These are phyloP conservation scores for Blastobotrys terrestris DNA, from an alignment of 805 yeast species.

Conservation along the genomic window DNA sequence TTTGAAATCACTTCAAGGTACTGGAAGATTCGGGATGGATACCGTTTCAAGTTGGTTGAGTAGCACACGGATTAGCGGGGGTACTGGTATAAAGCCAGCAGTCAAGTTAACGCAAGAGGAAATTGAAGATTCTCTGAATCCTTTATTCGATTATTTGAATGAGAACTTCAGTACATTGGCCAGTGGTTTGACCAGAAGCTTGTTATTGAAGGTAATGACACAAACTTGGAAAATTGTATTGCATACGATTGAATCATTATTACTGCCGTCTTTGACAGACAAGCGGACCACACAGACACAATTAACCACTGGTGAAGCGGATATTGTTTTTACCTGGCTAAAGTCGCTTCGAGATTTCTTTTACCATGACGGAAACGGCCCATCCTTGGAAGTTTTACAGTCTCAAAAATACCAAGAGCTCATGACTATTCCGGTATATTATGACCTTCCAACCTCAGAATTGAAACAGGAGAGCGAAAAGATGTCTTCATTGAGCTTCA, in stretches of 20 bases:
- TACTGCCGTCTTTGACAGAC: slow-evolving; percentile 61
- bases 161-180: slow-evolving; percentile 62
- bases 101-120: slow-evolving; percentile 26
- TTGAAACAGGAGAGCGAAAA: slow-evolving; percentile 55
- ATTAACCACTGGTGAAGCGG: slow-evolving; percentile 54
- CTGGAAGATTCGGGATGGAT: slow-evolving; percentile 21
- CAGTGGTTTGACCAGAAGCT: slow-evolving; percentile 45
- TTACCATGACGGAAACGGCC: slow-evolving; percentile 77
- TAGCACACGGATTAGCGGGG: slow-evolving; percentile 13
- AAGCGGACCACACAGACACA: slow-evolving; percentile 35
- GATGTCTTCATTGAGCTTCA: slow-evolving; percentile 48
- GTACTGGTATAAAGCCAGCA: slow-evolving; percentile 8
- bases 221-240: slow-evolving; percentile 78
- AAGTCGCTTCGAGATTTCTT: slow-evolving; percentile 66
- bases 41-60: slow-evolving; percentile 32
- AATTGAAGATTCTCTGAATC: slow-evolving; percentile 60
- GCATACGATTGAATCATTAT: slow-evolving; percentile 57
- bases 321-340: slow-evolving; percentile 66
- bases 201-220: slow-evolving; percentile 59
- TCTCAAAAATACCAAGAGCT: slow-evolving; percentile 59
- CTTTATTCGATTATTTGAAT: slow-evolving; percentile 69
- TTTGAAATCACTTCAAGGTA: slow-evolving; percentile 40
- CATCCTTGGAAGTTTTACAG: slow-evolving; percentile 57
- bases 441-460: slow-evolving; percentile 44
- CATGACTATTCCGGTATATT: slow-evolving; percentile 56